A percentile compares a stretch with the other conserved stretches of the same genome.
Conservation (phyloP, 345 rosid genomes). For the Aethionema arabicum region DNA sequence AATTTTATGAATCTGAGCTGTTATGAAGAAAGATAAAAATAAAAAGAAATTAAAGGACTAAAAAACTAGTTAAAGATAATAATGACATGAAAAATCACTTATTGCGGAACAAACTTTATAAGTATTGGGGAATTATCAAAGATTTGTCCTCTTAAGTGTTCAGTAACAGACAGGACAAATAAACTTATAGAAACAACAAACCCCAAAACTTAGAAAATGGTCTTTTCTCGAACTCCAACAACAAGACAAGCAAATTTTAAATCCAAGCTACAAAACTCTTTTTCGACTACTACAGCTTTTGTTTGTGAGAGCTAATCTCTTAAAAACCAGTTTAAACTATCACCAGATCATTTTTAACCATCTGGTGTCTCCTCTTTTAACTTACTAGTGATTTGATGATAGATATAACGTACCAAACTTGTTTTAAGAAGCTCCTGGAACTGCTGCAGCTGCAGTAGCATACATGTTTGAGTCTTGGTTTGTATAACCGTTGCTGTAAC, state of each 20-base stretch:
- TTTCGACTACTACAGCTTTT: constrained; percentile 24
- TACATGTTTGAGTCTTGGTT: constrained; percentile 49
- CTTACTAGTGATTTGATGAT: constrained; percentile 12
- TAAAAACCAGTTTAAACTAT: constrained; percentile 33
- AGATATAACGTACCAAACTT: constrained; percentile 25
- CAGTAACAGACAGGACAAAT: constrained; percentile 11
- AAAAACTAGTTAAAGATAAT: constrained; percentile 5
- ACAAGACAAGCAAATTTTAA: constrained; percentile 34
- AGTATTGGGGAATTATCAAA: constrained; percentile 6
- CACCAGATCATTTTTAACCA: constrained; percentile 25
- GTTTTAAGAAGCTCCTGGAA: constrained; percentile 64
- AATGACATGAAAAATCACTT: constrained; percentile 20
- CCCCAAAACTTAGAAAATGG: constrained; percentile 31
- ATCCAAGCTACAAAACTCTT: constrained; percentile 38
- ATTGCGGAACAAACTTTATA: constrained; percentile 20
- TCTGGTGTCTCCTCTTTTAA: constrained; percentile 20
- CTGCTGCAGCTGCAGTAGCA: constrained; percentile 56
- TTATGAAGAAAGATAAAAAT: too few species aligned
- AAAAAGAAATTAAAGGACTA: too few species aligned
- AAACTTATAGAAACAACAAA: constrained; percentile 21
- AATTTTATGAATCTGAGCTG: too few species aligned
- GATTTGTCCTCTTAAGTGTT: too few species aligned
- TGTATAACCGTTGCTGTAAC: constrained; percentile 56
- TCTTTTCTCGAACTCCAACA: neutral
- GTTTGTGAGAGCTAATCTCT: constrained; percentile 26